A percentile compares a stretch with the other conserved stretches of the same genome.
phyloP scores from a whole-genome alignment of 371 early-diverging fungal genomes.

The Circinella minor region DNA sequence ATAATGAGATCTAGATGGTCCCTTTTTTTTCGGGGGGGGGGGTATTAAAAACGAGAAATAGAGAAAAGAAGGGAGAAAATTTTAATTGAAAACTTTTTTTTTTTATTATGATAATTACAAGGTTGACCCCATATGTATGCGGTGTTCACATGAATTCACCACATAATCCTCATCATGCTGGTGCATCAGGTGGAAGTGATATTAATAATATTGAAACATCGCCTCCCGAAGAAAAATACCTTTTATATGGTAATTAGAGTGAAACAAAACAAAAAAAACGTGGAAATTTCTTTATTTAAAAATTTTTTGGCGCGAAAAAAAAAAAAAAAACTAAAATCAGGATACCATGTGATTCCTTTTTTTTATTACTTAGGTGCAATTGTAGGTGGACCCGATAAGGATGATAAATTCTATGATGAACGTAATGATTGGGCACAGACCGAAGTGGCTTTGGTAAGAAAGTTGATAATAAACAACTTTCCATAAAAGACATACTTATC shows the following conservation, averaged over 20 bases:
- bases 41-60: no score
- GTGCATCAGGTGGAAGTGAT: constrained; percentile 57
- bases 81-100: no score
- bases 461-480: no score
- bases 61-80: no score
- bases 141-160: constrained; percentile 62
- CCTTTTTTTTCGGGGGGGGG: background rate
- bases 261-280: background rate
- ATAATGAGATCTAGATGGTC: no score
- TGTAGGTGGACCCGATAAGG: constrained; percentile 65
- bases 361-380: constrained; percentile 38
- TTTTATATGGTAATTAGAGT: constrained; percentile 44
- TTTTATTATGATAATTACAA: background rate
- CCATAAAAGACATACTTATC: no score
- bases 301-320: background rate
- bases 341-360: no score
- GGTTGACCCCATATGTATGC: constrained; percentile 53
- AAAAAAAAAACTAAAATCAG: background rate
- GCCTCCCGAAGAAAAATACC: constrained; percentile 34
- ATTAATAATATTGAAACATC: constrained; percentile 38
- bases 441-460: constrained; percentile 54
- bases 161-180: constrained; percentile 60
- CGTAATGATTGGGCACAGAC: constrained; percentile 58
- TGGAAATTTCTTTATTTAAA: background rate
- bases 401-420: constrained; percentile 58